Conservation (phyloP, 495 filamentous ascomycete genomes). For the Trypethelium eluteriae region DNA sequence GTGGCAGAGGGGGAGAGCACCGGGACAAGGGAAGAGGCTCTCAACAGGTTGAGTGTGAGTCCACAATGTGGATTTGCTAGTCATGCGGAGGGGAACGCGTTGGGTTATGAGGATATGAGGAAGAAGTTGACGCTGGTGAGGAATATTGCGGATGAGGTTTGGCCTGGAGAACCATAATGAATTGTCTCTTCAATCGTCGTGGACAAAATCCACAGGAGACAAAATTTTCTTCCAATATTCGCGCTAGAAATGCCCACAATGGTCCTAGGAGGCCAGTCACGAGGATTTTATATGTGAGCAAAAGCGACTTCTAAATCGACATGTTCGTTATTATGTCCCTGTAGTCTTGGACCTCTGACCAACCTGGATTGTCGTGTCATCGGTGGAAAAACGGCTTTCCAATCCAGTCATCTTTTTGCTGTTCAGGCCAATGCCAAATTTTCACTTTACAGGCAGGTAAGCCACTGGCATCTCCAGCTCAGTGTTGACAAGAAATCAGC, state of each 20-base stretch:
- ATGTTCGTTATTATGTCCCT: neutral
- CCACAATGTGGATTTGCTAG: slow-evolving; percentile 65
- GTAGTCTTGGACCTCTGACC: neutral
- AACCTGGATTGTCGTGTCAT: neutral
- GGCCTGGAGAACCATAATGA: slow-evolving; percentile 37
- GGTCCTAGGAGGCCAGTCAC: neutral
- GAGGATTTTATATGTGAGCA: neutral
- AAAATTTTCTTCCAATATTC: neutral
- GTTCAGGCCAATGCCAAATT: slow-evolving; percentile 30
- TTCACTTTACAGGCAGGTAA: slow-evolving; percentile 39
- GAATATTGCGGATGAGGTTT: slow-evolving; percentile 45
- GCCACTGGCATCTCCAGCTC: slow-evolving; percentile 40
- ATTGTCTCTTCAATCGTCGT: neutral
- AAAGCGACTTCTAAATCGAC: neutral
- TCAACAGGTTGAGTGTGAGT: slow-evolving; percentile 55
- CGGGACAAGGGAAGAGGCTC: slow-evolving; percentile 39
- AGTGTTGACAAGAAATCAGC: slow-evolving; percentile 40
- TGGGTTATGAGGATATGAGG: slow-evolving; percentile 53
- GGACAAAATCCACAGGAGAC: neutral
- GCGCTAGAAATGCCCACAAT: neutral
- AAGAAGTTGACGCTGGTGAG: slow-evolving; percentile 45
- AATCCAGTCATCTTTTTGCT: slow-evolving; percentile 18
- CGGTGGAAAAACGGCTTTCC: neutral
- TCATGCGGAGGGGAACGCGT: slow-evolving; percentile 54
- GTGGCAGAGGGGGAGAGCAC: slow-evolving; percentile 45